phyloP scores from a whole-genome alignment of 495 filamentous ascomycete genomes.

The Cercophora newfieldiana region DNA sequence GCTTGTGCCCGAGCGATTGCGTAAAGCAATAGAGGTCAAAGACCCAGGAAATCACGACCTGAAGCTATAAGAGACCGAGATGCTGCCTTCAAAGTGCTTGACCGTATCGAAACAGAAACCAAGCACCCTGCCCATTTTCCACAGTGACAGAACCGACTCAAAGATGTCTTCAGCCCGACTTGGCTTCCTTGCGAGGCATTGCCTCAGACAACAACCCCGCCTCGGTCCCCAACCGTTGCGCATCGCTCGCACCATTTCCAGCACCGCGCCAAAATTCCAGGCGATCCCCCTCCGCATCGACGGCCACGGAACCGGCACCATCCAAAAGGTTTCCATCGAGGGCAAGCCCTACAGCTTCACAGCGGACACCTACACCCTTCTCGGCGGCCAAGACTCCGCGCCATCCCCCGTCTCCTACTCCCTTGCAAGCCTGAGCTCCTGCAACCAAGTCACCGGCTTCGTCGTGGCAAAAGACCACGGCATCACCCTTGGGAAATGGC shows the following conservation, averaged over 20 bases:
- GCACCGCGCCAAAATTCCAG: background rate
- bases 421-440: constrained; percentile 30
- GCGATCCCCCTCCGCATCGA: constrained; percentile 20
- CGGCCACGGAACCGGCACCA: constrained; percentile 23
- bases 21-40: too few species aligned
- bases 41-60: too few species aligned
- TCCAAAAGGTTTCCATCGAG: constrained; percentile 21
- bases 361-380: constrained; percentile 26
- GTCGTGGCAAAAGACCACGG: constrained; percentile 28
- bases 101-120: too few species aligned
- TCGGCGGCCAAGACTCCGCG: constrained; percentile 28
- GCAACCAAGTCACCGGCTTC: constrained; percentile 31
- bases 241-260: background rate
- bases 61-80: too few species aligned
- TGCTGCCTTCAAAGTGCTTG: too few species aligned
- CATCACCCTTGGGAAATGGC: constrained; percentile 25
- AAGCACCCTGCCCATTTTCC: too few species aligned
- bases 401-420: constrained; percentile 31
- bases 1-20: too few species aligned
- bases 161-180: too few species aligned
- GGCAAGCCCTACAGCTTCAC: constrained; percentile 27
- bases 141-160: too few species aligned
- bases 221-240: too few species aligned
- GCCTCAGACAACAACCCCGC: too few species aligned
- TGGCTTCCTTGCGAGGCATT: too few species aligned